Conservation (phyloP, 179 eudicot genomes). For the Spinacia oleracea region DNA sequence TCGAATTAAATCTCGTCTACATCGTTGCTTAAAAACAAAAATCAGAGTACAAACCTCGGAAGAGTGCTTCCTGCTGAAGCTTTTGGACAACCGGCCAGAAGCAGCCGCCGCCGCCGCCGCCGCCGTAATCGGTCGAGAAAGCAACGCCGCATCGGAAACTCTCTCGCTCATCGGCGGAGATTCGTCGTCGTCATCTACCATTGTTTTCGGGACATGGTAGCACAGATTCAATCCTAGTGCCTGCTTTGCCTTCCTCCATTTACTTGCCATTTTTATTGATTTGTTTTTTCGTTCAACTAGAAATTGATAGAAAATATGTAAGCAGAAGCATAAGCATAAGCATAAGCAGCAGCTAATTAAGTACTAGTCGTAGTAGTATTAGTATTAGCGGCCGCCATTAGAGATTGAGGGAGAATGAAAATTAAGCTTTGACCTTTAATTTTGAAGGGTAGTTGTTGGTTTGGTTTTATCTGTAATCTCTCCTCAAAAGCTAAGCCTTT, state of each 20-base stretch:
- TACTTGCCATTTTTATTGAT: conserved; percentile 46
- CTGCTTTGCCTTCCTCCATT: conserved; percentile 74
- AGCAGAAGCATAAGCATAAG: neutral
- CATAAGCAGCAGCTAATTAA: neutral
- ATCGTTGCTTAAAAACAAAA: neutral
- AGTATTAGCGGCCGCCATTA: conserved; percentile 8
- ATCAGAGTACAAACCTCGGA: conserved; percentile 28
- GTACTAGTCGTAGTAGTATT: neutral
- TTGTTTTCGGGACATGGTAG: conserved; percentile 42
- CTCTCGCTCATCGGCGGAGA: conserved; percentile 42
- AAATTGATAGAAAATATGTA: neutral
- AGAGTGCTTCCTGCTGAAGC: conserved; percentile 26
- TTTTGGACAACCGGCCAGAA: conserved; percentile 28
- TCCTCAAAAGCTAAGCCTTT: too few species aligned
- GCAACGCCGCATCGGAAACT: conserved; percentile 48
- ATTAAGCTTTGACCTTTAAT: conserved; percentile 12
- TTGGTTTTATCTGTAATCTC: too few species aligned
- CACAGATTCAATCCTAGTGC: conserved; percentile 67
- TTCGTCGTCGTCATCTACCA: conserved; percentile 25
- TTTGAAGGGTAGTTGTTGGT: neutral
- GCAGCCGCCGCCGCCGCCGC: neutral
- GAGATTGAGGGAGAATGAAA: neutral
- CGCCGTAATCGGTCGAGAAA: neutral
- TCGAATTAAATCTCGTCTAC: neutral
- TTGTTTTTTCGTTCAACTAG: neutral